phyloP scores from a whole-genome alignment of 345 rosid genomes.

The Rhodamnia rubescens region DNA sequence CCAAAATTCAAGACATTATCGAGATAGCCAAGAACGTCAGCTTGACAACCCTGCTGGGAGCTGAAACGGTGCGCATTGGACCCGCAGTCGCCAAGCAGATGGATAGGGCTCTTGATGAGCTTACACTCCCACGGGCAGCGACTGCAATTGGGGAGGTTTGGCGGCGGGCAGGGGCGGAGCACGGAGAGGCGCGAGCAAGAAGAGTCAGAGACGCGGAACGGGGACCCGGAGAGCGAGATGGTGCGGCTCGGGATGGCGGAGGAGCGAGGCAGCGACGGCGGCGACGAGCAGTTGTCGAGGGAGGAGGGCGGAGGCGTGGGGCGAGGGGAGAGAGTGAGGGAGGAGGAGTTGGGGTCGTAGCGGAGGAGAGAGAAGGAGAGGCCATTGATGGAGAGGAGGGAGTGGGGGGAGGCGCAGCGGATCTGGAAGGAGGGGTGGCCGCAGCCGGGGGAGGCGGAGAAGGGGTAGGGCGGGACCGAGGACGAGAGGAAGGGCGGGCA shows the following conservation, averaged over 20 bases:
- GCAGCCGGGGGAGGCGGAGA: conserved; percentile 58
- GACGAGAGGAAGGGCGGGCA: conserved; percentile 66
- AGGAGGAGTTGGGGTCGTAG: conserved; percentile 32
- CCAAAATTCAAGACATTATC: conserved; percentile 32
- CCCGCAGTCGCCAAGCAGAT: conserved; percentile 52
- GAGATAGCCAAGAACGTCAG: conserved; percentile 41
- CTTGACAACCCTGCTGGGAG: conserved; percentile 49
- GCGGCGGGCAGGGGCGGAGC: conserved; percentile 51
- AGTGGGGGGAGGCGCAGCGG: conserved; percentile 52
- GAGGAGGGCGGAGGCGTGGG: not conserved
- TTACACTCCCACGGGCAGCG: conserved; percentile 56
- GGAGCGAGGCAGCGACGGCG: conserved; percentile 8
- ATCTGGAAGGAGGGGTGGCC: conserved; percentile 79
- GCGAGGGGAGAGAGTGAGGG: conserved; percentile 43
- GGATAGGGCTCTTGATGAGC: conserved; percentile 42
- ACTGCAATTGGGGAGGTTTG: conserved; percentile 40
- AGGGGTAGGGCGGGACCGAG: conserved; percentile 55
- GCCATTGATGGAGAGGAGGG: conserved; percentile 52
- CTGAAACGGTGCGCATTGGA: conserved; percentile 14
- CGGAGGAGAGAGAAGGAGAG: conserved; percentile 45
- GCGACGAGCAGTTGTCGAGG: not conserved
- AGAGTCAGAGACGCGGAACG: conserved; percentile 60
- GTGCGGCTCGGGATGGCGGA: conserved; percentile 25
- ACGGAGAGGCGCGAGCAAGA: conserved; percentile 63
- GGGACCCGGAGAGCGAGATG: conserved; percentile 55